Evolutionary conservation across 768 basidiomycete genomes (phyloP), one percentile per base, ranked within the genome.

Genomic region (Leccinum sublutescens): DNA sequence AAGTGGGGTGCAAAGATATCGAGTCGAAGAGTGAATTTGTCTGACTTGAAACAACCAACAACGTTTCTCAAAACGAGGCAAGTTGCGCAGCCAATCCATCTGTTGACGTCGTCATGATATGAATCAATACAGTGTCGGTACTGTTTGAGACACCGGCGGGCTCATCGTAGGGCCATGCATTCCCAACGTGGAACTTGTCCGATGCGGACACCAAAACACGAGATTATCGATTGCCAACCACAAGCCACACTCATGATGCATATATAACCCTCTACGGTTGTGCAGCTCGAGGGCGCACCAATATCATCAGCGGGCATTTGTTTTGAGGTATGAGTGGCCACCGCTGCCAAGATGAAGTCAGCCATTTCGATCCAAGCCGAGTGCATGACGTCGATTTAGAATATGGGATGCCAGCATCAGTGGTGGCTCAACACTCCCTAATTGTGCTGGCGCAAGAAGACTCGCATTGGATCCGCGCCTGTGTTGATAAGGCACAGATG

Each of bases 231-330:
- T n/a, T 45, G 49, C 33, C 33, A 33, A 58, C 55, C 52, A 50
- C 11, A 14, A 34, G 2, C 55, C 25, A 57, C 55, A 62, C 47
- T n/a, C 12, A 61, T 38, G 8, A 33, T 33, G 9, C 29, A 11
- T 12, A 33, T 33, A 33, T 34, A 34, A 14, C 49, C 5, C 29
- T 36, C 50, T 33, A 48, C 15, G 23, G 33, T 14, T 12, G 9
- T 15, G 12, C 27, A 31, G 27, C 4, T 25, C 52, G 25, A 34
- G 15, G 48, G 47, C 23, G 21, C 5, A n/a, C 2, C 4, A 33
- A 58, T 45, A 33, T 62, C 45, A 38, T 53, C 55, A 27, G 38
- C 38, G 61, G 55, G 55, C 55, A 25, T 12, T 50, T 17, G 9
- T 1, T 49, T 17, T 48, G 3, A 43, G 40, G 9, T 11, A 9